Evolutionary conservation across 768 basidiomycete species (phyloP).

Genomic region (Pisolithus microcarpus): DNA sequence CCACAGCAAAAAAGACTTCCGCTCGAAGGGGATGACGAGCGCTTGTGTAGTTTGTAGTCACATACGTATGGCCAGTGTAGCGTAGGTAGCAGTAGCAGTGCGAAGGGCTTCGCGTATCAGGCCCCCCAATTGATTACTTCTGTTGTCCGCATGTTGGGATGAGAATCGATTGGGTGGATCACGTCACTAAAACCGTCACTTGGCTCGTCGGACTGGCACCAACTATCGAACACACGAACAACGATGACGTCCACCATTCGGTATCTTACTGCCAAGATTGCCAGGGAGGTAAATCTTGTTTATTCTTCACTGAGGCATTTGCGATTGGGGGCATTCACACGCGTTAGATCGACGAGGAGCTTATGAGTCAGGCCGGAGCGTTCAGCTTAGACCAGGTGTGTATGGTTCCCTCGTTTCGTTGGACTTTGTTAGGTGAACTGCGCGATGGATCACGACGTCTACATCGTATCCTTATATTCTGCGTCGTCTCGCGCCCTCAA

Average conservation of each 20-base stretch:
- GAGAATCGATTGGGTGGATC: too few species aligned
- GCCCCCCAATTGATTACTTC: constrained; percentile 28
- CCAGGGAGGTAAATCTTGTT: constrained; percentile 55
- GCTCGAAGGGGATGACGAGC: too few species aligned
- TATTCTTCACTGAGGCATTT: not conserved
- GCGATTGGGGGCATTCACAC: not conserved
- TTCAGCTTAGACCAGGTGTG: constrained; percentile 89
- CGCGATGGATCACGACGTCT: too few species aligned
- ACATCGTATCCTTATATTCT: too few species aligned
- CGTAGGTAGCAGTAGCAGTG: constrained; percentile 6
- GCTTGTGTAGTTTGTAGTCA: not conserved
- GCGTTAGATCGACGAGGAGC: constrained; percentile 81
- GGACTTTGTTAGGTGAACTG: not conserved
- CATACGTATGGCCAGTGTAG: not conserved
- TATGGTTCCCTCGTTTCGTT: not conserved
- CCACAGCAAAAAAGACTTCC: too few species aligned
- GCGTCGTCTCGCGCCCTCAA: too few species aligned
- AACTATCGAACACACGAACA: too few species aligned
- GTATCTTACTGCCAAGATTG: constrained; percentile 63
- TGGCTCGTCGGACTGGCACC: too few species aligned
- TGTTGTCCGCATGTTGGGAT: not conserved
- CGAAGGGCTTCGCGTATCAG: constrained; percentile 38
- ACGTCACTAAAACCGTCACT: too few species aligned
- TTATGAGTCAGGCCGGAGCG: constrained; percentile 83
- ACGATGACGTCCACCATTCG: constrained; percentile 33